phyloP scores from a whole-genome alignment of 305 asterid species.

The Caryopteris hybrid region DNA sequence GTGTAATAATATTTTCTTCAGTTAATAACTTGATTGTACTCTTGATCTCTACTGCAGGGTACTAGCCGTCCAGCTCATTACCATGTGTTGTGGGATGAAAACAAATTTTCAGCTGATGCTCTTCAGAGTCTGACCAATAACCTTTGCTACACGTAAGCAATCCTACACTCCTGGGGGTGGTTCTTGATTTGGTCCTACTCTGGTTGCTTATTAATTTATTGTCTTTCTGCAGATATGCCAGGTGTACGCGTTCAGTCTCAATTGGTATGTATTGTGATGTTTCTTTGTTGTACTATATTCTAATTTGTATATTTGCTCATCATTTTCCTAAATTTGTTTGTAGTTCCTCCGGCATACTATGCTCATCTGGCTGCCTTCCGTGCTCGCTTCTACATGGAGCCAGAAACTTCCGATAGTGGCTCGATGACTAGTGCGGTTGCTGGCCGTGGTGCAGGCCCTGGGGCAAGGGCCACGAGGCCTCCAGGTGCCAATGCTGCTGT shows the following conservation, averaged over 20 bases:
- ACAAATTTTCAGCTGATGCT: slow-evolving; percentile 72
- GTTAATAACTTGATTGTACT: too few relatives aligned
- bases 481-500: slow-evolving; percentile 61
- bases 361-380: slow-evolving; percentile 97
- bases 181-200: neutral
- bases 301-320: neutral
- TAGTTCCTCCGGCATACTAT: slow-evolving; percentile 96
- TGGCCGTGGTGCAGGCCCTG: slow-evolving; percentile 66
- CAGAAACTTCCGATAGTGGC: slow-evolving; percentile 77
- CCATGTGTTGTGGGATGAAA: slow-evolving; percentile 91
- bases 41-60: slow-evolving; percentile 58
- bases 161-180: neutral
- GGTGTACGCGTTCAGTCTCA: slow-evolving; percentile 97
- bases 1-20: too few relatives aligned
- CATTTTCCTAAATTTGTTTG: neutral
- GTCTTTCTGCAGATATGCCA: slow-evolving; percentile 61
- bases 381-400: slow-evolving; percentile 93
- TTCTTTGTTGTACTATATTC: neutral
- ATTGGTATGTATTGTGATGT: slow-evolving; percentile 51
- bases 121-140: slow-evolving; percentile 78
- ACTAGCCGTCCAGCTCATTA: slow-evolving; percentile 95
- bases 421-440: slow-evolving; percentile 56
- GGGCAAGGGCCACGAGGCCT: slow-evolving; percentile 48
- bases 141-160: slow-evolving; percentile 85
- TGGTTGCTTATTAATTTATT: slow-evolving; percentile 2